Evolutionary conservation across 2,329 filamentous ascomycete species (phyloP).

Genomic region (Xylariales sp.): DNA sequence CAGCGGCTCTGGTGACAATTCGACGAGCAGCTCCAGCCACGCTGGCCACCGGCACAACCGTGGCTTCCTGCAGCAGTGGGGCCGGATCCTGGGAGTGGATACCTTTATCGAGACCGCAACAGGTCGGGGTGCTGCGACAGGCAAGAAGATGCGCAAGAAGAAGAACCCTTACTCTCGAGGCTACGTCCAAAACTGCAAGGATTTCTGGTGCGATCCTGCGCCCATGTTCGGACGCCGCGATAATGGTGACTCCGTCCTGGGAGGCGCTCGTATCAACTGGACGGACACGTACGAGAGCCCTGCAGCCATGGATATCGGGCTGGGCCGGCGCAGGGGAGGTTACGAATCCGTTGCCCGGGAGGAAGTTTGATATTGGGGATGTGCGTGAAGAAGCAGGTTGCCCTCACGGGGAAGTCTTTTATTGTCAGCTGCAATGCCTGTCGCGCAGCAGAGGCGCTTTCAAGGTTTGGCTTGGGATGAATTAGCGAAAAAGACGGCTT

Average conservation of each 20-base stretch:
- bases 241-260: conserved; percentile 70
- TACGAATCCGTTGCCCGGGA: conserved; percentile 61
- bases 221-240: conserved; percentile 73
- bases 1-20: conserved; percentile 35
- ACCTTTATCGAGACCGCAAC: conserved; percentile 91
- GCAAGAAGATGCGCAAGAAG: conserved; percentile 48
- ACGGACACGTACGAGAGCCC: conserved; percentile 86
- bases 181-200: conserved; percentile 81
- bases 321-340: conserved; percentile 45
- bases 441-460: too few relatives aligned
- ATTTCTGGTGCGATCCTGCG: conserved; percentile 93
- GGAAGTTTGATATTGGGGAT: conserved; percentile 36
- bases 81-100: conserved; percentile 81
- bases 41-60: conserved; percentile 52
- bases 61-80: conserved; percentile 75
- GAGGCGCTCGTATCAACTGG: conserved; percentile 79
- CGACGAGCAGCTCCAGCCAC: conserved; percentile 29
- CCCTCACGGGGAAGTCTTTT: too few relatives aligned
- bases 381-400: too few relatives aligned
- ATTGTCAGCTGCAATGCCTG: too few relatives aligned
- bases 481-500: too few relatives aligned
- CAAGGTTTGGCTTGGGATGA: too few relatives aligned
- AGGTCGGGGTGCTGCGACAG: conserved; percentile 65
- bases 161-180: conserved; percentile 84
- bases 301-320: conserved; percentile 53